Percentiles rank a stretch among this genome's conserved stretches.
Evolutionary conservation across 2,329 filamentous ascomycete genomes (phyloP).

Genomic region (Ophiostoma populinum): DNA sequence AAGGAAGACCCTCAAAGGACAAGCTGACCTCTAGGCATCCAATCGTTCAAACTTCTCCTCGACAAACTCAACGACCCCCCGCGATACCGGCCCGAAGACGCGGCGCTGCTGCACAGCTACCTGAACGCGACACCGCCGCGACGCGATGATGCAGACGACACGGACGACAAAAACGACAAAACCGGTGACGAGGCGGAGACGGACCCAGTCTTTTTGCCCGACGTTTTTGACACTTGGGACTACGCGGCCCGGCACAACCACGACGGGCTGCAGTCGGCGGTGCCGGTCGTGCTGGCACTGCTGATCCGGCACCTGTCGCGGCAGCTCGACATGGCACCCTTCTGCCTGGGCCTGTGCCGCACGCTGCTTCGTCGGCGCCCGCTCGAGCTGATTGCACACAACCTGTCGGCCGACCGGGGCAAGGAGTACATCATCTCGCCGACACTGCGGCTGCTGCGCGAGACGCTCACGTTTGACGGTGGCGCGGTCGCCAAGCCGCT

Average conservation of each 20-base stretch:
- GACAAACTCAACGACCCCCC: constrained; percentile 42
- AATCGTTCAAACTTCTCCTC: constrained; percentile 54
- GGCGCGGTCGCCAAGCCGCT: constrained; percentile 62
- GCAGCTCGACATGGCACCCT: constrained; percentile 54
- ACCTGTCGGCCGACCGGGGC: constrained; percentile 60
- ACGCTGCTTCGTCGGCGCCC: constrained; percentile 68
- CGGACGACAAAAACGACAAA: constrained; percentile 23
- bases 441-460: constrained; percentile 67
- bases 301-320: constrained; percentile 63
- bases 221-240: constrained; percentile 78
- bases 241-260: constrained; percentile 66
- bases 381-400: constrained; percentile 61
- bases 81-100: constrained; percentile 27
- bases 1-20: too few species aligned
- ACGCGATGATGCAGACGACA: constrained; percentile 20
- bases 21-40: constrained; percentile 34
- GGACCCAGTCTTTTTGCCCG: constrained; percentile 48
- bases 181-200: constrained; percentile 31
- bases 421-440: constrained; percentile 85
- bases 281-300: constrained; percentile 65
- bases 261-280: constrained; percentile 63
- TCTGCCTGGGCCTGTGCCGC: constrained; percentile 64
- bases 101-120: constrained; percentile 50
- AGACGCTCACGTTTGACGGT: constrained; percentile 73
- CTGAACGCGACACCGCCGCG: constrained; percentile 33